Conservation (phyloP, 345 rosid genomes). For the Carallia pectinifolia region DNA sequence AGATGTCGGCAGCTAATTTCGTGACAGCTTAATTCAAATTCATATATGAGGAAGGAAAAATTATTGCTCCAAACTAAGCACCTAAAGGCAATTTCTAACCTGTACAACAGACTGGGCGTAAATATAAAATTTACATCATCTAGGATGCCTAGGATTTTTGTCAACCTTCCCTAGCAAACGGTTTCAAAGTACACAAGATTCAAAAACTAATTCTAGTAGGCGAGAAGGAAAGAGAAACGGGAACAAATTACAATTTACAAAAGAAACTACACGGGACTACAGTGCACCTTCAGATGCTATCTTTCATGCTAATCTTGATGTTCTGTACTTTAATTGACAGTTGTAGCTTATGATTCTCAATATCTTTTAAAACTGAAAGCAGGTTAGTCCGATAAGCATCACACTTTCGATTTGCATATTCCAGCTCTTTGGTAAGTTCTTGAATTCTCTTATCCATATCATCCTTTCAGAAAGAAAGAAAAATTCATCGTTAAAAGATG, state of each 20-base stretch:
- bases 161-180: too few relatives aligned
- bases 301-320: conserved; percentile 47
- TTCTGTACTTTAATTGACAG: conserved; percentile 49
- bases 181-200: too few relatives aligned
- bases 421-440: conserved; percentile 36
- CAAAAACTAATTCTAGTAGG: too few relatives aligned
- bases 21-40: too few relatives aligned
- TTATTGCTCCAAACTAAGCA: too few relatives aligned
- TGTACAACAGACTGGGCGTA: too few relatives aligned
- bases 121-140: too few relatives aligned
- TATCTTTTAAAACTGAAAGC: conserved; percentile 46
- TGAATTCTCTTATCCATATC: conserved; percentile 42
- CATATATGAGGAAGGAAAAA: too few relatives aligned
- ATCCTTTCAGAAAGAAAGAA: conserved; percentile 29
- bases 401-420: conserved; percentile 42
- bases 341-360: conserved; percentile 55
- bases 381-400: conserved; percentile 48
- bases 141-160: too few relatives aligned
- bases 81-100: too few relatives aligned
- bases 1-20: too few relatives aligned
- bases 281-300: conserved; percentile 27
- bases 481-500: too few relatives aligned
- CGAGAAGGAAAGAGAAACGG: not conserved
- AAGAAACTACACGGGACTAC: conserved; percentile 8
- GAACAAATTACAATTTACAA: not conserved